Base-by-base conservation (phyloP, 164 flowering plant genomes). In the Nelumbo lutea region DNA sequence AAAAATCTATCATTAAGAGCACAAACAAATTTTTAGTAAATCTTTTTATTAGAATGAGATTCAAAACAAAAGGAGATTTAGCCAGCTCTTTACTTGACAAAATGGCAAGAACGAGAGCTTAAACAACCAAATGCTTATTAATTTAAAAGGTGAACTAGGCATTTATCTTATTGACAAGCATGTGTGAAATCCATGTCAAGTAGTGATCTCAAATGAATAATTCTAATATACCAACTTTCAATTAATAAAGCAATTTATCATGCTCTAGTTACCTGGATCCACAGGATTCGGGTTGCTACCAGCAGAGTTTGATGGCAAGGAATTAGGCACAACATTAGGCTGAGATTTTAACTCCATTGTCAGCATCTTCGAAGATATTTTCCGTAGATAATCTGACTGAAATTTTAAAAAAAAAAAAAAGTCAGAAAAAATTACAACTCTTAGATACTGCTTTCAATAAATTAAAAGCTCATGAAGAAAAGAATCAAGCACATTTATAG, bases 331-430 rank as follows among this genome's bases (percentile, higher is more conserved):
- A 11, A 68, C 48, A 65, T 79, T 0, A 59, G 46, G 68, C 69
- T 85, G 87, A 76, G 84, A 72, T 68, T 85, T 85, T 14, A 74
- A 75, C 78, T 90, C 96, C 87, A 90, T 81, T 27, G 88, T 69
- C 59, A 87, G 79, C 90, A 90, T 85, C 84, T 87, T 88, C 73
- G 82, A 38, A 59, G 90, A 83, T 75, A 90, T 90, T 78, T 75
- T 86, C 68, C 85, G 72, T 15, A 90, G 78, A 72, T 88, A 91
- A 75, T 87, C 94, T 13, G 82, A 64, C 91, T 89, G 82, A 57
- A 75, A 62, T 7, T 7, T 10, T 11, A n/a, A 27, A 27, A 27
- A 27, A 27, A 27, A 27, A 27, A 27, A 27, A 0, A 42, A 59
- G 10, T 14, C 42, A 46, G 41, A 13, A 57, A 61, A 15, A 53